phyloP scores from a whole-genome alignment of 768 basidiomycete genomes.

The Naematelia encephala region DNA sequence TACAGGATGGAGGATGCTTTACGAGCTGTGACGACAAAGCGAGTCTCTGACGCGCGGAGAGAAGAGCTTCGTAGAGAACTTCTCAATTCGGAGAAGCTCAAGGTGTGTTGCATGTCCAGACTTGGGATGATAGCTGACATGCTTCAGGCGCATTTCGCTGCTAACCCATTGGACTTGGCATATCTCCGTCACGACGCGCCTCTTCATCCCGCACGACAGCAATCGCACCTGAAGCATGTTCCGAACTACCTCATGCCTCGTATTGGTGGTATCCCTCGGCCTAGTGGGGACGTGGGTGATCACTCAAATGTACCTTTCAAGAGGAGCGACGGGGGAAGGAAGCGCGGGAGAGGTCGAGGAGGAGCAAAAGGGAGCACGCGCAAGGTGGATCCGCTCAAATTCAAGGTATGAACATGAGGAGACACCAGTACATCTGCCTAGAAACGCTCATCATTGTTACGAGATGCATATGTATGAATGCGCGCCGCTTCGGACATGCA shows the following conservation, averaged over 20 bases:
- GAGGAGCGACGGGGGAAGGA: conserved; percentile 56
- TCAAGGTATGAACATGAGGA: conserved; percentile 20
- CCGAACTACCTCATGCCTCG: conserved; percentile 87
- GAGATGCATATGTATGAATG: no score
- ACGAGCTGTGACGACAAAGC: conserved; percentile 76
- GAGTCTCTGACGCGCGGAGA: conserved; percentile 83
- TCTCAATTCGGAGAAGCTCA: conserved; percentile 91
- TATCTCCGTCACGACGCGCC: conserved; percentile 92
- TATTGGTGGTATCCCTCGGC: conserved; percentile 57
- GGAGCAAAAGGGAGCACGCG: conserved; percentile 61
- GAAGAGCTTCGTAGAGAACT: conserved; percentile 93
- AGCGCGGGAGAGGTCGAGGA: conserved; percentile 56
- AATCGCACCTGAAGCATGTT: conserved; percentile 92
- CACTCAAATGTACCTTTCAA: conserved; percentile 74
- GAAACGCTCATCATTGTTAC: no score
- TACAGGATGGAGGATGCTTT: conserved; percentile 98
- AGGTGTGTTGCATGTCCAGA: conserved; percentile 58
- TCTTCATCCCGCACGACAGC: conserved; percentile 80
- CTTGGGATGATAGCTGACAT: conserved; percentile 1
- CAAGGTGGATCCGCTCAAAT: conserved; percentile 74
- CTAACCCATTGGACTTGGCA: conserved; percentile 89
- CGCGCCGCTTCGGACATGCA: no score
- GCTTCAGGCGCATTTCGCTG: conserved; percentile 88
- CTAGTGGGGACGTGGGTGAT: conserved; percentile 49
- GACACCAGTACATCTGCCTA: no score